These are phyloP conservation scores for Hymenoscyphus infarciens DNA, from an alignment of 2,329 filamentous ascomycete genomes.

Conservation along the genomic window DNA sequence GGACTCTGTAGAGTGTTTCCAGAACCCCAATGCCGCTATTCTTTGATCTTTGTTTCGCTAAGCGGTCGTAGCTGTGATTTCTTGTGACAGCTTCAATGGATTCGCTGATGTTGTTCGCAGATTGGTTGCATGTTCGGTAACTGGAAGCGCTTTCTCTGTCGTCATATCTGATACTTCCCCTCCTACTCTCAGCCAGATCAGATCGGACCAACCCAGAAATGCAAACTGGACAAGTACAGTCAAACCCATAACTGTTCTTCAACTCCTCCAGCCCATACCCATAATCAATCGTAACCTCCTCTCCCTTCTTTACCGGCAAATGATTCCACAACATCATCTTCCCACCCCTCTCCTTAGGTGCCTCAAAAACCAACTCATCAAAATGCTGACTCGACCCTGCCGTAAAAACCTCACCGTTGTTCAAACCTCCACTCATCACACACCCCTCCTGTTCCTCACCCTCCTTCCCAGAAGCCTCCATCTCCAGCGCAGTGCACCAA, in stretches of 20 bases:
- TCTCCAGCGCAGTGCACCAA: slow-evolving; percentile 23
- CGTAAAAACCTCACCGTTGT: neutral
- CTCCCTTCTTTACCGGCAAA: slow-evolving; percentile 23
- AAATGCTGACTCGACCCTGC: neutral
- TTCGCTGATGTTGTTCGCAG: neutral
- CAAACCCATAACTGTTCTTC: slow-evolving; percentile 30
- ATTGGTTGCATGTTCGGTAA: neutral
- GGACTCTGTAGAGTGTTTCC: too few relatives aligned
- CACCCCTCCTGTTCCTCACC: slow-evolving; percentile 6
- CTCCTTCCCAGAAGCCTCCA: slow-evolving; percentile 22
- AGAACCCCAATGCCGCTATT: neutral
- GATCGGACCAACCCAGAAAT: slow-evolving; percentile 1
- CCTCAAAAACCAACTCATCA: neutral
- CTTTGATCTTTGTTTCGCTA: neutral
- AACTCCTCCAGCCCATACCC: slow-evolving; percentile 22
- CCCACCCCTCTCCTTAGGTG: slow-evolving; percentile 1
- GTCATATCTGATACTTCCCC: neutral
- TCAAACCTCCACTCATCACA: neutral
- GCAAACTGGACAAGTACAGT: slow-evolving; percentile 28
- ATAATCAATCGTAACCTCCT: slow-evolving; percentile 32
- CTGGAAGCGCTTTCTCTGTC: neutral
- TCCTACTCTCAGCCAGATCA: neutral
- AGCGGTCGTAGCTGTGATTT: neutral
- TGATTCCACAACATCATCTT: slow-evolving; percentile 27
- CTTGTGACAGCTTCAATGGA: neutral